These are phyloP conservation scores for Eutreptiella sp. DNA, from an alignment of 208 protist genomes.

Conservation along the genomic window DNA sequence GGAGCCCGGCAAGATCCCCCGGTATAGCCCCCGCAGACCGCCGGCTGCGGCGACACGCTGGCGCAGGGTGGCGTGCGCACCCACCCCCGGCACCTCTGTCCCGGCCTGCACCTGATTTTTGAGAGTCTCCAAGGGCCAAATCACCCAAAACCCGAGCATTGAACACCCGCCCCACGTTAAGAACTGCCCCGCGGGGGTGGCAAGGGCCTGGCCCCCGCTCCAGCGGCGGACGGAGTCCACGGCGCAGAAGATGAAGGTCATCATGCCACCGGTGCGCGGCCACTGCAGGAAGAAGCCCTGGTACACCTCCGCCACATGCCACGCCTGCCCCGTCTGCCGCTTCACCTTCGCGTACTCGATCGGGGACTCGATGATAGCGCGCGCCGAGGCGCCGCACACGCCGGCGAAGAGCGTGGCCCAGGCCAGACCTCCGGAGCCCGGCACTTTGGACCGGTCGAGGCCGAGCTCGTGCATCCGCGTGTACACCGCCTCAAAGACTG, in stretches of 20 bases:
- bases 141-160: slow-evolving; percentile 8
- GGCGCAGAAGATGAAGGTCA: slow-evolving; percentile 16
- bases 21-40: slow-evolving; percentile 5
- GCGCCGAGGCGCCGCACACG: slow-evolving; percentile 2
- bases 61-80: slow-evolving; percentile 1
- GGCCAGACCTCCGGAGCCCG: slow-evolving; percentile 1
- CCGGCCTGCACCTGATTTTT: slow-evolving; percentile 24
- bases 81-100: slow-evolving; percentile 2
- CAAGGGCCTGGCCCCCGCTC: neutral
- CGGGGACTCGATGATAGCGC: slow-evolving; percentile 13
- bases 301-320: slow-evolving; percentile 17
- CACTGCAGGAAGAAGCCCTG: slow-evolving; percentile 14
- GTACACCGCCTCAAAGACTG: slow-evolving; percentile 22
- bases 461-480: slow-evolving; percentile 1
- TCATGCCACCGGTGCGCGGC: neutral
- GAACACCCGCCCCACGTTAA: slow-evolving; percentile 5
- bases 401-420: neutral
- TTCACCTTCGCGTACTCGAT: slow-evolving; percentile 20
- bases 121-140: slow-evolving; percentile 22
- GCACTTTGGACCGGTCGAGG: neutral
- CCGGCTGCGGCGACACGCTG: neutral
- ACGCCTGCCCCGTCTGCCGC: slow-evolving; percentile 12
- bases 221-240: slow-evolving; percentile 10
- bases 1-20: slow-evolving; percentile 19
- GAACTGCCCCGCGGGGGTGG: slow-evolving; percentile 9